Base-by-base conservation (phyloP, 2,329 filamentous ascomycete genomes). In the Lachnellula hyalina region DNA sequence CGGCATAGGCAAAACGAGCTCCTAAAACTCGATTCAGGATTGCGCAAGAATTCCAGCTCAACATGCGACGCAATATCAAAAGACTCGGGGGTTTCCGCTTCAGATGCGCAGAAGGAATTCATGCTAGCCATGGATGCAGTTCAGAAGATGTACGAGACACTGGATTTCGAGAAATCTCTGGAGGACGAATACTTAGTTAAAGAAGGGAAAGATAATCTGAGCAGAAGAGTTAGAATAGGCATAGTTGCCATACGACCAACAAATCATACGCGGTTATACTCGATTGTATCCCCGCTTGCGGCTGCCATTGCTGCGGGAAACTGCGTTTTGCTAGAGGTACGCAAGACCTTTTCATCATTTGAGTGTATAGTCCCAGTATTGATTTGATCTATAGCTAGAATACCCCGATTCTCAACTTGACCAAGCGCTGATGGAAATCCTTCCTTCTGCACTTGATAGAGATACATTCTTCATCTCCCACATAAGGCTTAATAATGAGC, bases 281-380 rank as follows among this genome's bases (percentile, higher is more conserved):
- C 74, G 0, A 61, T 73, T 1, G 59, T 79, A 17, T 68, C 67
- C 3, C 72, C 76, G 0, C 49, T 81, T 40, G 72, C 71, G 35
- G 73, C 76, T 4, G 77, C 77, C 7, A 59, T 81, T 32, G 73
- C 74, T 1, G 75, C 77, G 12, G 79, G 78, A 0, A 81, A 79
- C 54, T 80, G 76, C 60, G 70, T 79, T 3, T 68, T 76, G 34
- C 46, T 81, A 11, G 74, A 79, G 68, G 77, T 79, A 55, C 61
- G 68, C 51, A 38, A 17, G 9, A 8, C 11, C 49, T 38, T 12
- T 14, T 21, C 2, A 15, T 14, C 19, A 11, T 47, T 44, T 15
- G 8, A 44, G 15, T 17, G 47, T 19, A 53, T 12, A 34, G 25
- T 9, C 8, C 45, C 2, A 23, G 11, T 21, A 48, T 38, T 53